Conservation (phyloP, 345 rosid genomes). For the Bruguiera gymnorhiza region DNA sequence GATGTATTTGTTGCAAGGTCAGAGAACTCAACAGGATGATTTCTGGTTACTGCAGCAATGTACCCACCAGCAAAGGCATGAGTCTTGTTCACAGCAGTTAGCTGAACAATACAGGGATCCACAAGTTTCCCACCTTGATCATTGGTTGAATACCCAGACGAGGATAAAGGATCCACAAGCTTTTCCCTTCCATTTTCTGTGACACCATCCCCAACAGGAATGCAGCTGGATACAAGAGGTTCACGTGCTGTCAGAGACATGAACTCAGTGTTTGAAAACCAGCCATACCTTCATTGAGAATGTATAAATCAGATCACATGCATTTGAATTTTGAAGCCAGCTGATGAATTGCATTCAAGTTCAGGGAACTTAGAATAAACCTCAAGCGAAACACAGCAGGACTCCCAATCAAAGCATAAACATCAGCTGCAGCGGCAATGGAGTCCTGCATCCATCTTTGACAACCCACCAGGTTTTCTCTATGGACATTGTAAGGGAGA, state of each 20-base stretch:
- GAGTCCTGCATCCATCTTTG: slow-evolving; percentile 86
- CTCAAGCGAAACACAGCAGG: slow-evolving; percentile 86
- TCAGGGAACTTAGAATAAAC: slow-evolving; percentile 36
- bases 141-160: slow-evolving; percentile 23
- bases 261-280: slow-evolving; percentile 55
- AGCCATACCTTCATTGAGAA: slow-evolving; percentile 78
- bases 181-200: slow-evolving; percentile 33
- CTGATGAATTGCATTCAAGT: slow-evolving; percentile 4
- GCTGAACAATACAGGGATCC: slow-evolving; percentile 29
- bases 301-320: slow-evolving; percentile 16
- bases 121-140: slow-evolving; percentile 34
- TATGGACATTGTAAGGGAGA: slow-evolving; percentile 67
- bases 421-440: slow-evolving; percentile 64
- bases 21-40: slow-evolving; percentile 29
- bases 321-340: slow-evolving; percentile 8
- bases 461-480: slow-evolving; percentile 52
- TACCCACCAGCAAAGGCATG: slow-evolving; percentile 17
- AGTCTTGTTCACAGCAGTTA: slow-evolving; percentile 31
- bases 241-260: slow-evolving; percentile 36
- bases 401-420: slow-evolving; percentile 63
- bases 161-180: slow-evolving; percentile 31
- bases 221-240: slow-evolving; percentile 37
- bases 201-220: slow-evolving; percentile 22
- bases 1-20: slow-evolving; percentile 23
- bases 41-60: slow-evolving; percentile 14